A percentile compares a stretch with the other conserved stretches of the same genome.
Conservation (phyloP, 768 basidiomycete genomes). For the Xerocomellus intermedius region DNA sequence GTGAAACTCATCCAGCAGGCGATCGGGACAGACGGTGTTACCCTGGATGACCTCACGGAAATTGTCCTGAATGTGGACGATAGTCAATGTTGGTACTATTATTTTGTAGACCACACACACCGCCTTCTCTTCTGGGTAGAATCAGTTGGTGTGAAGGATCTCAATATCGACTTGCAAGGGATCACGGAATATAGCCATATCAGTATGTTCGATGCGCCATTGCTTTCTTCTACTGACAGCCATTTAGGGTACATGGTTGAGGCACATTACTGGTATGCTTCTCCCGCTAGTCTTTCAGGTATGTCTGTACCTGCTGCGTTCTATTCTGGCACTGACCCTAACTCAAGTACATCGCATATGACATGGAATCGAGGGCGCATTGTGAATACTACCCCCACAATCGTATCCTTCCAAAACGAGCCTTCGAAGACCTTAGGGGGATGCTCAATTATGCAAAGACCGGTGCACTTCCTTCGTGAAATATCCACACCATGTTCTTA, state of each 20-base stretch:
- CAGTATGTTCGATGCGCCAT: slow-evolving; percentile 2
- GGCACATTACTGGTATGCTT: slow-evolving; percentile 14
- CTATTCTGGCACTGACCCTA: background rate
- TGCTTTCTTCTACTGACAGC: background rate
- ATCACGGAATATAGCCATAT: slow-evolving; percentile 6
- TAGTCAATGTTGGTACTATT: slow-evolving; percentile 5
- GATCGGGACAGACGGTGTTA: background rate
- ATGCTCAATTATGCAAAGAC: slow-evolving; percentile 17
- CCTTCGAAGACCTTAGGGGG: slow-evolving; percentile 10
- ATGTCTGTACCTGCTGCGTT: background rate
- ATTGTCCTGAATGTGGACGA: slow-evolving; percentile 12
- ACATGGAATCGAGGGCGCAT: slow-evolving; percentile 11
- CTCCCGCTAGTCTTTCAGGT: background rate
- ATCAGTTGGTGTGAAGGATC: background rate
- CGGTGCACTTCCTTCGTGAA: background rate
- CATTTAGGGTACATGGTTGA: slow-evolving; percentile 10
- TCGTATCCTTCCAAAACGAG: background rate
- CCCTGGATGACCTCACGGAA: slow-evolving; percentile 9
- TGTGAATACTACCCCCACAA: slow-evolving; percentile 17
- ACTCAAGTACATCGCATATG: background rate
- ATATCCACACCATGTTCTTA: background rate
- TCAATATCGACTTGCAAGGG: slow-evolving; percentile 6
- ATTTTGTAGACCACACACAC: slow-evolving; percentile 17
- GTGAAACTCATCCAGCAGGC: slow-evolving; percentile 9
- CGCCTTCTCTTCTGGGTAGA: slow-evolving; percentile 20